Evolutionary conservation across 2,329 filamentous ascomycete genomes (phyloP), one percentile per base, ranked within the genome.

Genomic region (Biscogniauxia marginata): DNA sequence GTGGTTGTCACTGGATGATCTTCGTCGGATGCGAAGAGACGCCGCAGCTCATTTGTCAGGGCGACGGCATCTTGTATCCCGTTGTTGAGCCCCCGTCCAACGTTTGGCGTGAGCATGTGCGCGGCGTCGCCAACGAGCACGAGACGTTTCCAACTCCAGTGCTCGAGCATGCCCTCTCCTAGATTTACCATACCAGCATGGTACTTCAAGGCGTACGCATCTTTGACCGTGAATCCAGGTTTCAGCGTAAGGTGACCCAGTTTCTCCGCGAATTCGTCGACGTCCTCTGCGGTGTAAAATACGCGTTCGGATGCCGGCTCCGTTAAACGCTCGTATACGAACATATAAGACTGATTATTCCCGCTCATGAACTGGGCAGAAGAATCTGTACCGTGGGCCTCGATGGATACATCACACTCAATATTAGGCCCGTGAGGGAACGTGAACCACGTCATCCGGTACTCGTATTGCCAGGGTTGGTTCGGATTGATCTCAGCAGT

Each of bases 151-250:
- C 56, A 61, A 24, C 30, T 24, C 58, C 57, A 63, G 34, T 52
- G 55, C 43, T 57, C 44, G 46, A 61, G 20, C 8, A 62, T 13
- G 6, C 62, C 62, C 50, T 65, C 63, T 18, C 56, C 57, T 13
- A 65, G 54, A 23, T 58, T 54, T 11, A 49, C 44, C 60, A 58
- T 56, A 22, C 54, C 54, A 3, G 46, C 56, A n/a, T 50, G 22
- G 46, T 59, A 51, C 16, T 56, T 49, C 46, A 52, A 50, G 18
- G 50, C 13, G 20, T 56, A 56, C 9, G 22, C 46, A 21, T 61
- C 60, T 13, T 50, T 53, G 4, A 61, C 52, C n/a, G 49, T 55
- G 24, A 63, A 7, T 5, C 18, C 34, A 3, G 19, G 18, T 13
- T 13, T 25, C 4, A 45, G 18, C 6, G 4, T 4, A 9, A 46